Base-by-base conservation (phyloP, 352 stramenopile genomes). In the Phytophthora crassamura region DNA sequence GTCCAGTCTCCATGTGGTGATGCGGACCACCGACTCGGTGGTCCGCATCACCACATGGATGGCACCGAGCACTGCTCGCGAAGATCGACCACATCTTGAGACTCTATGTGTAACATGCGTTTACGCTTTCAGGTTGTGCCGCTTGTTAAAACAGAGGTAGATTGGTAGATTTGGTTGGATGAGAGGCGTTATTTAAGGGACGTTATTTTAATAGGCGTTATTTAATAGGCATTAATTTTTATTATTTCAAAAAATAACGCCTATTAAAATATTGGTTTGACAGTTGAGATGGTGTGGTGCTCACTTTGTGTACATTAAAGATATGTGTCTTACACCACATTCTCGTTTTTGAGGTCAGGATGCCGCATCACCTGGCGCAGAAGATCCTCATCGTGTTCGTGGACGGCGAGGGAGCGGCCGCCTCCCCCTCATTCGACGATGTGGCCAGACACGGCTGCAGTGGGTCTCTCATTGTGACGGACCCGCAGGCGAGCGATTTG, bases 311-410 rank as follows among this genome's bases (percentile, higher is more conserved):
- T 18, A 52, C 45, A 39, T 52, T 6, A 36, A 6, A 28, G 38
- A 35, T 54, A 18, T 46, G 34, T 47, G 1, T 35, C 7, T 30
- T 0, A 30, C 18, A 22, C 43, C 20, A 43, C 32, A 8, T 59
- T 52, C 47, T 48, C 42, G 59, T 47, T 59, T 58, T 59, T 42
- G 14, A 53, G n/a, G 28, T 25, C 14, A 85, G 83, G 77, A 52
- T 68, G 6, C 5, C 67, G 2, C 61, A 72, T 15, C 60, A 77
- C 35, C 74, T 85, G 28, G 64, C 78, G 3, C 75, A 87, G 36
- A 81, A 83, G 62, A 80, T 87, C 42, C 59, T 87, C 51, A 71
- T 87, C 7, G 70, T 85, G 36, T 80, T 87, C 50, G 58, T 84
- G 25, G 78, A 84, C 61, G 64, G 39, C 18, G 54, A 60, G n/a